Evolutionary conservation across 495 filamentous ascomycete genomes (phyloP).

Genomic region (Hypoxylon crocopeplum): DNA sequence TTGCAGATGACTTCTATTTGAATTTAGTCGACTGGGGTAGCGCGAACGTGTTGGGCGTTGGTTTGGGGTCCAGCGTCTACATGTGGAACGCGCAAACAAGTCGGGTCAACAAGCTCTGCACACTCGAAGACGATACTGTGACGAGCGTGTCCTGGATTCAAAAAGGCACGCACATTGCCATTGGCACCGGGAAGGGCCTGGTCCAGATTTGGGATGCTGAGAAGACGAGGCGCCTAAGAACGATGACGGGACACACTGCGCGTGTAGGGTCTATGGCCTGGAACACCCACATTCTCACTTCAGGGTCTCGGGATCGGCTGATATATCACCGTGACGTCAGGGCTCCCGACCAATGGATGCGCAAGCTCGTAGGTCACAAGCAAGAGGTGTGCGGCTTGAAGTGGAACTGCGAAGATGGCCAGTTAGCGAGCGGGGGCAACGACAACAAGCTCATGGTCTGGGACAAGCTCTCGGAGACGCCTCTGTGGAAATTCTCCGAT

Average conservation of each 20-base stretch:
- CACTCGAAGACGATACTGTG: conserved; percentile 89
- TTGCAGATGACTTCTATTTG: conserved; percentile 96
- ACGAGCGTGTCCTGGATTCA: conserved; percentile 99
- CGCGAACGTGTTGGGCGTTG: conserved; percentile 89
- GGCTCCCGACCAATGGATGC: conserved; percentile 86
- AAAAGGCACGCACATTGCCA: conserved; percentile 89
- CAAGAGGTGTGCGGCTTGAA: conserved; percentile 98
- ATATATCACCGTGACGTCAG: conserved; percentile 97
- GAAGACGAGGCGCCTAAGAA: conserved; percentile 79
- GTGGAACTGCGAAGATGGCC: conserved; percentile 95
- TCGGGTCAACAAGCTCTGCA: conserved; percentile 88
- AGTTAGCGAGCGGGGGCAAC: conserved; percentile 95
- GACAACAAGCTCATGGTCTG: conserved; percentile 99
- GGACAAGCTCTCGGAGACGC: conserved; percentile 89
- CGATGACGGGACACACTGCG: conserved; percentile 94
- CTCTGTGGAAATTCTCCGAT: conserved; percentile 88
- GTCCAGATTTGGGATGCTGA: conserved; percentile 99
- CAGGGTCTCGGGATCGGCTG: conserved; percentile 88
- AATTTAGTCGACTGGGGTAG: conserved; percentile 99
- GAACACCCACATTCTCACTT: conserved; percentile 97
- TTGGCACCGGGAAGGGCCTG: conserved; percentile 90
- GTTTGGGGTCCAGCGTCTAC: conserved; percentile 91
- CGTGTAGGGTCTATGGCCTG: conserved; percentile 91
- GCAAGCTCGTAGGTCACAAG: conserved; percentile 89
- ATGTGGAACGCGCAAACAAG: conserved; percentile 96